Evolutionary conservation across 371 early-diverging fungal genomes (phyloP).

Genomic region (Mucor ambiguus): DNA sequence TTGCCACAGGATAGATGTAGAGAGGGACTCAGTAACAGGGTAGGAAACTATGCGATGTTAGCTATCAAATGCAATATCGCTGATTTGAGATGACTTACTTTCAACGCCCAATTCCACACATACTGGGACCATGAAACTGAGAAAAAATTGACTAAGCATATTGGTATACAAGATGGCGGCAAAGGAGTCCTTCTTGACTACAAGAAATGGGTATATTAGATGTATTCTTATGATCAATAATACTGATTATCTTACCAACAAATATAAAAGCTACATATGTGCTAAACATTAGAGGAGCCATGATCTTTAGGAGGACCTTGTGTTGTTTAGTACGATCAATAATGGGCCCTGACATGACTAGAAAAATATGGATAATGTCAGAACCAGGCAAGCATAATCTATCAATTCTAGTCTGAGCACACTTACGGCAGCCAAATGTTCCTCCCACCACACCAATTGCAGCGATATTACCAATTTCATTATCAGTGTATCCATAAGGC

Average conservation of each 20-base stretch:
- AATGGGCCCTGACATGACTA: conserved; percentile 52
- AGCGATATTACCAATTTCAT: conserved; percentile 60
- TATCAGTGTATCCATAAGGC: conserved; percentile 67
- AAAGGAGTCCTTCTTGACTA: conserved; percentile 43
- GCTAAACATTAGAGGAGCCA: conserved; percentile 54
- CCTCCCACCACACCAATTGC: conserved; percentile 61
- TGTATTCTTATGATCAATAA: not conserved
- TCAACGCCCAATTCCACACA: conserved; percentile 49
- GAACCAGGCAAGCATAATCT: not conserved
- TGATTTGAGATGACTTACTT: conserved; percentile 20
- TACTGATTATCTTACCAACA: conserved; percentile 34
- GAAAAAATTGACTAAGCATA: conserved; percentile 38
- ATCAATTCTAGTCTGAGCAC: not conserved
- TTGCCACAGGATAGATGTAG: conserved; percentile 48
- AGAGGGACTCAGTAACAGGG: conserved; percentile 41
- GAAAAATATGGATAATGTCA: not conserved
- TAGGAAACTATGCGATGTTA: conserved; percentile 24
- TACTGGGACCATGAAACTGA: conserved; percentile 46
- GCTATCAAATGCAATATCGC: not conserved
- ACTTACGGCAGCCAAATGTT: conserved; percentile 51
- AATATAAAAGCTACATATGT: conserved; percentile 56
- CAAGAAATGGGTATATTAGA: not conserved
- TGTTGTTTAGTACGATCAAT: conserved; percentile 60
- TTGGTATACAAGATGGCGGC: conserved; percentile 43
- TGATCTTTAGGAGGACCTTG: conserved; percentile 44